These are phyloP conservation scores for Alternaria infectoria DNA, from an alignment of 2,329 filamentous ascomycete genomes.

Conservation along the genomic window DNA sequence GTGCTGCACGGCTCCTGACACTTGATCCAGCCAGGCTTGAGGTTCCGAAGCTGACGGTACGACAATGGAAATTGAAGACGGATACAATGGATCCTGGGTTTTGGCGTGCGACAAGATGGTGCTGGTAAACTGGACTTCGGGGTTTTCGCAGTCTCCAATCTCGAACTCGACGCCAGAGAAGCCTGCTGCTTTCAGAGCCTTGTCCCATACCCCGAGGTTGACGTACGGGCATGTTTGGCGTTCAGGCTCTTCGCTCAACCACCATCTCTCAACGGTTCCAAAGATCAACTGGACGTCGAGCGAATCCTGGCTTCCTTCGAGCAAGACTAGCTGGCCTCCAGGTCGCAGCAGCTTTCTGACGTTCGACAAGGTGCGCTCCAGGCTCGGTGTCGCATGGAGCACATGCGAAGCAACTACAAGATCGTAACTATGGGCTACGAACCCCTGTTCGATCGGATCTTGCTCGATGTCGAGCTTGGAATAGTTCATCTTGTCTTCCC, in stretches of 20 bases:
- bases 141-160: background rate
- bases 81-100: background rate
- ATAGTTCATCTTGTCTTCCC: background rate
- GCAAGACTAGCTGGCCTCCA: background rate
- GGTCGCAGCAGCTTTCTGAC: background rate
- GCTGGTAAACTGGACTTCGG: background rate
- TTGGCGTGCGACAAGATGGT: background rate
- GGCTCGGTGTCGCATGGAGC: background rate
- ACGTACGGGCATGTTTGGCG: background rate
- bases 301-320: background rate
- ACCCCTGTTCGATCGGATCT: background rate
- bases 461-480: background rate
- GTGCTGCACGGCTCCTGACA: background rate
- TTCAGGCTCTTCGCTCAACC: conserved; percentile 1
- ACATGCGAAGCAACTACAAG: conserved; percentile 1
- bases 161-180: conserved; percentile 2
- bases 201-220: background rate
- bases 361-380: background rate
- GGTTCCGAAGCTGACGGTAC: background rate
- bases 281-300: background rate
- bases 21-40: background rate
- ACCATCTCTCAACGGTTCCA: background rate
- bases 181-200: background rate
- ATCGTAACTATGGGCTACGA: background rate
- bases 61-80: background rate